Evolutionary conservation across 139 green algal genomes (phyloP), one percentile per base, ranked within the genome.

Genomic region (Picochlorum sp.): DNA sequence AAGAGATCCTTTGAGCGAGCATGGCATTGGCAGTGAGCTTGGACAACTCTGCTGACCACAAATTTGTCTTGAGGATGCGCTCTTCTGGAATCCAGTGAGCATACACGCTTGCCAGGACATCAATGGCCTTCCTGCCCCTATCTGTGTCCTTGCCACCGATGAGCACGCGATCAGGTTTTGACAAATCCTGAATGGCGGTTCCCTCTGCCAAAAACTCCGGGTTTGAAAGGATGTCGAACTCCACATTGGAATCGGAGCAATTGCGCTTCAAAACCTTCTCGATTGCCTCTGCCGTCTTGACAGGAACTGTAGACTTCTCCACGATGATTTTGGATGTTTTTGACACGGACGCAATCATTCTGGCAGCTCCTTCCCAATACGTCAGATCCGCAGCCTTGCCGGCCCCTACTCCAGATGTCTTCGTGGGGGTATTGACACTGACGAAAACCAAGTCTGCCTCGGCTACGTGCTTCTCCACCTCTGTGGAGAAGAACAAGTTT

Each of bases 1-100:
- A 98, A 20, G 87, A 96, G 62, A 99, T 98, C 66, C 94, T 82
- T 81, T 99, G 94, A 8, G 94, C 94, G 55, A 96, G 85, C 71
- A 99, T 95, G 45, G 94, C 94, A 66, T 97, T 99, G 68, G 94
- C 94, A 3, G 90, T 92, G 14, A 98, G 81, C 88, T 99, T 99
- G 45, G 92, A 90, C 38, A 99, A 85, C 87, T 99, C 94, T 4
- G 94, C 94, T 23, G 83, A 90, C 90, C 90, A 97, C 62, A 99
- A 81, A 82, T 98, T 98, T 68, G 91, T 83, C 38, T 75, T 86
- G 61, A 99, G 79, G 61, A 99, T 95, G 64, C 85, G 84, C 67
- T 96, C 90, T 9, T 72, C 34, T 20, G 94, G 92, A 7, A 99
- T 80, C 94, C 94, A 99, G 77, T 97, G 86, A 3, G 80, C 81